Conservation (phyloP, 2,329 filamentous ascomycete species). For the Colletotrichum salicis region DNA sequence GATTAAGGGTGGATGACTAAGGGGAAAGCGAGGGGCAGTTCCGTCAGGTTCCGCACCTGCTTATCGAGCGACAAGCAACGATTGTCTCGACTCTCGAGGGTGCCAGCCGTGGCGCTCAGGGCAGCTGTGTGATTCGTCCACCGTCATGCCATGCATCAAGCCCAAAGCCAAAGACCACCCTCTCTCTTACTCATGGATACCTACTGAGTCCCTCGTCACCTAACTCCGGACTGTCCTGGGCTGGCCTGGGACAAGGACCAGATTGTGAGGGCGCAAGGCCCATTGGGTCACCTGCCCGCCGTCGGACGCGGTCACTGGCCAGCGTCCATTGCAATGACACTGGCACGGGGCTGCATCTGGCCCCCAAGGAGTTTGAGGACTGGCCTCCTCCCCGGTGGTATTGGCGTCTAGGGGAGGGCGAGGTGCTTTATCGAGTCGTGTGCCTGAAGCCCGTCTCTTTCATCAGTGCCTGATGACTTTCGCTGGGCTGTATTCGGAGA, state of each 20-base stretch:
- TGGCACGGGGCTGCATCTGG: slow-evolving; percentile 13
- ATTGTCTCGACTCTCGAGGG: not conserved
- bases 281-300: slow-evolving; percentile 24
- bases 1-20: slow-evolving; percentile 19
- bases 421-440: not conserved
- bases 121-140: slow-evolving; percentile 17
- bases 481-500: not conserved
- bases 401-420: not conserved
- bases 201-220: not conserved
- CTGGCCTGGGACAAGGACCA: not conserved
- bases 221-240: not conserved
- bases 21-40: not conserved
- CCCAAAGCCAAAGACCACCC: slow-evolving; percentile 1
- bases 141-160: slow-evolving; percentile 3
- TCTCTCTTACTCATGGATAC: not conserved
- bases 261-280: not conserved
- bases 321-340: slow-evolving; percentile 12
- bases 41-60: slow-evolving; percentile 4
- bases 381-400: not conserved
- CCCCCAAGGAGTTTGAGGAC: not conserved
- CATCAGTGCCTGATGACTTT: not conserved
- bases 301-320: slow-evolving; percentile 11
- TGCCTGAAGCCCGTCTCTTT: slow-evolving; percentile 2
- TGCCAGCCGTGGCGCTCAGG: slow-evolving; percentile 22
- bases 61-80: not conserved